A percentile compares a stretch with the other conserved stretches of the same genome.
Conservation (phyloP, 1,139 yeast genomes). For the Debaryomyces psychrophilus region DNA sequence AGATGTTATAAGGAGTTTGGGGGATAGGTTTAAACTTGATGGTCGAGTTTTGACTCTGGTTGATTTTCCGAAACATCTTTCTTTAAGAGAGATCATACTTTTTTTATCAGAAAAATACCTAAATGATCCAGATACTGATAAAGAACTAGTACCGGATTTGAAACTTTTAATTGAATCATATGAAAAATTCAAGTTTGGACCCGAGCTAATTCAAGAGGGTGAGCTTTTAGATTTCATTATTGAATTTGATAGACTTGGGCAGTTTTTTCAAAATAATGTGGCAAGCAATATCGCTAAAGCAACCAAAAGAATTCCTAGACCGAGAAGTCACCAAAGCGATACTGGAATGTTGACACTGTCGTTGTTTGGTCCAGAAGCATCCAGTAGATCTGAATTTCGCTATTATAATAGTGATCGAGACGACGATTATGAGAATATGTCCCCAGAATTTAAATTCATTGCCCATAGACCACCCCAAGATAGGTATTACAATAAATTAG, state of each 20-base stretch:
- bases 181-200: constrained; percentile 72
- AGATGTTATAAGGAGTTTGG: constrained; percentile 61
- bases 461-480: constrained; percentile 2
- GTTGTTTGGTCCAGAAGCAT: constrained; percentile 8
- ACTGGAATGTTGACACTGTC: constrained; percentile 16
- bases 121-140: constrained; percentile 15
- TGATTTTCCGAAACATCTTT: constrained; percentile 41
- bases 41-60: constrained; percentile 43
- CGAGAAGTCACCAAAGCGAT: not conserved
- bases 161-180: constrained; percentile 54
- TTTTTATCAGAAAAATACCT: constrained; percentile 21
- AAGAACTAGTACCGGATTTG: constrained; percentile 24
- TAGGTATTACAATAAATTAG: constrained; percentile 3
- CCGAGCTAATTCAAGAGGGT: constrained; percentile 57
- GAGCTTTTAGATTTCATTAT: constrained; percentile 66
- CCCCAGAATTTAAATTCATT: not conserved
- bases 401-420: constrained; percentile 2
- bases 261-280: constrained; percentile 13
- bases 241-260: constrained; percentile 27
- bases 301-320: not conserved
- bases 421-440: not conserved
- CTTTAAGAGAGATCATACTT: constrained; percentile 52
- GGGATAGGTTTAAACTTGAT: constrained; percentile 52
- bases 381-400: constrained; percentile 1
- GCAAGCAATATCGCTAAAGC: not conserved